A percentile compares a stretch with the other conserved stretches of the same genome.
These are phyloP conservation scores for Salvia splendens DNA, from an alignment of 257 asterid genomes.

Conservation along the genomic window DNA sequence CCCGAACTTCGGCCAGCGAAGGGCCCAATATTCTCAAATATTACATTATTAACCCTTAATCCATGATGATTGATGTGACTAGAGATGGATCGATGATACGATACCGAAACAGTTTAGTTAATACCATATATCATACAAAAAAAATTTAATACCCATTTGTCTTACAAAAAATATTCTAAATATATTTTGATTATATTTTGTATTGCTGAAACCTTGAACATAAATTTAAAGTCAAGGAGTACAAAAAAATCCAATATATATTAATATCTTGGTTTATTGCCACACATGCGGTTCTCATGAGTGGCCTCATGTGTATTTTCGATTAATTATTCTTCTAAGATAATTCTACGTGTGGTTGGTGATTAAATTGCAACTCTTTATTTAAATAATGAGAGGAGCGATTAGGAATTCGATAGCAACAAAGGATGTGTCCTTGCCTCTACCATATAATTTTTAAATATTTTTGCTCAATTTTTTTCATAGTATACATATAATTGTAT, in stretches of 20 bases:
- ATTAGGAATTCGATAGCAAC: constrained; percentile 2
- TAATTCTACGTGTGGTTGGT: constrained; percentile 21
- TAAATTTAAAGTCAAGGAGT: background rate
- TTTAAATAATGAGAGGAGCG: background rate
- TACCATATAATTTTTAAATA: background rate
- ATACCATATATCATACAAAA: too few species aligned
- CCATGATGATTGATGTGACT: too few species aligned
- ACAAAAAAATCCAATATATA: too few species aligned
- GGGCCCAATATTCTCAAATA: constrained; percentile 21
- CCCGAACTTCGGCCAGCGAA: constrained; percentile 3
- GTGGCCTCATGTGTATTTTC: constrained; percentile 12
- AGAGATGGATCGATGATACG: too few species aligned
- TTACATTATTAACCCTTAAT: constrained; percentile 10
- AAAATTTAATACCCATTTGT: too few species aligned
- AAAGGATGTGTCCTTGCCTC: constrained; percentile 7
- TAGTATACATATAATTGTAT: background rate
- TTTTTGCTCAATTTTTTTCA: background rate
- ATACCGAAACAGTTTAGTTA: too few species aligned
- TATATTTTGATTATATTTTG: background rate
- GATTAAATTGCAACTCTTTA: constrained; percentile 1
- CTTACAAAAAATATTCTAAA: background rate
- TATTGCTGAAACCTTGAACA: background rate
- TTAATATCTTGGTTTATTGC: too few species aligned
- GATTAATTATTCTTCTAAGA: background rate
- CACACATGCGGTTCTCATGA: constrained; percentile 3